Evolutionary conservation across 768 basidiomycete genomes (phyloP).

Genomic region (Mycena kentingensis): DNA sequence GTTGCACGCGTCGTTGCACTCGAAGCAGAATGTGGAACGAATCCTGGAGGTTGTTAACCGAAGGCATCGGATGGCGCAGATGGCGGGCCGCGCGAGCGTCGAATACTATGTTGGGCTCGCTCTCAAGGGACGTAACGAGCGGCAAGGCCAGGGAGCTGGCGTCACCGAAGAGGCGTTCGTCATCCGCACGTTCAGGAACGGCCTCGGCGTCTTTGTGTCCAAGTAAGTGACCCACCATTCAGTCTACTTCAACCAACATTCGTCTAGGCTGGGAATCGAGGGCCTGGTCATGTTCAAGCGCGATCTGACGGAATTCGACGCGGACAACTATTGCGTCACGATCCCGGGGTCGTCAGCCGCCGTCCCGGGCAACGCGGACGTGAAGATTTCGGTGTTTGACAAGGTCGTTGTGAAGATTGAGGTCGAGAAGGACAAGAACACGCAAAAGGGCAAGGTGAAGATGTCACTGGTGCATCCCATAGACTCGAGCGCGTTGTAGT

Average conservation of each 20-base stretch:
- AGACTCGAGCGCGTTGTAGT: slow-evolving; percentile 49
- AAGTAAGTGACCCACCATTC: slow-evolving; percentile 56
- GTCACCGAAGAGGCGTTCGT: slow-evolving; percentile 88
- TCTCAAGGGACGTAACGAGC: slow-evolving; percentile 64
- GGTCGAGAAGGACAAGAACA: slow-evolving; percentile 94
- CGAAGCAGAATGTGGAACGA: slow-evolving; percentile 85
- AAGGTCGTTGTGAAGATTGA: slow-evolving; percentile 88
- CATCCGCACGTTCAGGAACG: slow-evolving; percentile 92
- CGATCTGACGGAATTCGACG: slow-evolving; percentile 78
- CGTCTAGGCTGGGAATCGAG: slow-evolving; percentile 82
- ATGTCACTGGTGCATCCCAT: slow-evolving; percentile 75
- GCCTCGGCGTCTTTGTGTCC: slow-evolving; percentile 93
- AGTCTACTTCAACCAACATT: not conserved
- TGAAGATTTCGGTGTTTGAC: slow-evolving; percentile 86
- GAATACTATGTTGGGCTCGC: slow-evolving; percentile 98
- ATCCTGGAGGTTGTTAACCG: slow-evolving; percentile 85
- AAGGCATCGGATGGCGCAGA: slow-evolving; percentile 94
- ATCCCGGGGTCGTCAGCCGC: slow-evolving; percentile 48
- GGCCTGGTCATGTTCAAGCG: slow-evolving; percentile 94
- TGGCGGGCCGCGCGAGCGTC: slow-evolving; percentile 94
- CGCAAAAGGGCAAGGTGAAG: slow-evolving; percentile 86
- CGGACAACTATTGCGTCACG: slow-evolving; percentile 84
- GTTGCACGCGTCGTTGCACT: slow-evolving; percentile 86
- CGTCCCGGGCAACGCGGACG: slow-evolving; percentile 36
- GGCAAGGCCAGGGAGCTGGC: slow-evolving; percentile 29